A percentile compares a stretch with the other conserved stretches of the same genome.
Conservation (phyloP, 2,329 filamentous ascomycete genomes). For the Fusarium nanum region DNA sequence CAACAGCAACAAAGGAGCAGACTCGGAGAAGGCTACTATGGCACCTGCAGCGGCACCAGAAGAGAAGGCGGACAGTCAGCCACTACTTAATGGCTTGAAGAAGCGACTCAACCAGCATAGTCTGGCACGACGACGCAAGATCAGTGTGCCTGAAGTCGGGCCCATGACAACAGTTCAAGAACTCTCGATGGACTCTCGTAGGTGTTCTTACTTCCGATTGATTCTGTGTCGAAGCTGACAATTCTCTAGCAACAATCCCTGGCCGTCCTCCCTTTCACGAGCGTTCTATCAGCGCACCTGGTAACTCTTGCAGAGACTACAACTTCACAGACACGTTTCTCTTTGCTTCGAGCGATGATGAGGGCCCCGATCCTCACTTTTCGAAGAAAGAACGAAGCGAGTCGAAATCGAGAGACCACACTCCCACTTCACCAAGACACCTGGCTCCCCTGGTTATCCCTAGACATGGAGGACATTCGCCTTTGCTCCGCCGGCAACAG, state of each 20-base stretch:
- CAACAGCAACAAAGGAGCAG: slow-evolving; percentile 60
- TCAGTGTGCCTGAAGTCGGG: slow-evolving; percentile 72
- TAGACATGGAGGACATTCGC: slow-evolving; percentile 31
- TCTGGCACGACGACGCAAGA: slow-evolving; percentile 68
- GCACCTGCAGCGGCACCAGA: slow-evolving; percentile 56
- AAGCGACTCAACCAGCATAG: slow-evolving; percentile 69
- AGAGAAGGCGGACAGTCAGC: slow-evolving; percentile 56
- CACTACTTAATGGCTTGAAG: slow-evolving; percentile 57
- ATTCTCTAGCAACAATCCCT: slow-evolving; percentile 70
- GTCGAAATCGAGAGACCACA: slow-evolving; percentile 3
- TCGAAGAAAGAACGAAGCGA: slow-evolving; percentile 41
- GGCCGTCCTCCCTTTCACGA: slow-evolving; percentile 73
- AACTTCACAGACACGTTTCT: slow-evolving; percentile 43
- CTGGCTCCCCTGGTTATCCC: slow-evolving; percentile 70
- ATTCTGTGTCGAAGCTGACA: slow-evolving; percentile 27
- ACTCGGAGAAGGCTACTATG: slow-evolving; percentile 63
- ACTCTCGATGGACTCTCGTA: slow-evolving; percentile 76
- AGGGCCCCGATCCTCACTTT: slow-evolving; percentile 39
- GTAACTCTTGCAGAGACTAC: slow-evolving; percentile 61
- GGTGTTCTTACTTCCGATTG: slow-evolving; percentile 45
- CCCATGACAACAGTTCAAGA: slow-evolving; percentile 78
- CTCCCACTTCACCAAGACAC: slow-evolving; percentile 62
- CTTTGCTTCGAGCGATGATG: slow-evolving; percentile 40
- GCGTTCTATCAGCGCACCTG: slow-evolving; percentile 72
- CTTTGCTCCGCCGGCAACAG: slow-evolving; percentile 49